Conservation (phyloP, 23 red algal species). For the Gracilaria domingensis region DNA sequence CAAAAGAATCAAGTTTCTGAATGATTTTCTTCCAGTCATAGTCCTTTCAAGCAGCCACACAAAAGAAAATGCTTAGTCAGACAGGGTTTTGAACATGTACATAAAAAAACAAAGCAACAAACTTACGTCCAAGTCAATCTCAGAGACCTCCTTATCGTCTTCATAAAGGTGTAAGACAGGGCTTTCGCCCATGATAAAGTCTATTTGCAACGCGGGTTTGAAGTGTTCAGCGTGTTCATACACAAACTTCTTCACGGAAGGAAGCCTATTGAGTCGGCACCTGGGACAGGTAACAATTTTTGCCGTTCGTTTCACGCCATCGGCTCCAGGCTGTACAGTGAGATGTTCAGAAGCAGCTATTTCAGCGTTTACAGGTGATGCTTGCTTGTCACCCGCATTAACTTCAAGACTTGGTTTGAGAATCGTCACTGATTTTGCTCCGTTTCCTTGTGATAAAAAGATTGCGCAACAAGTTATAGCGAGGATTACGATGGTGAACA, state of each 20-base stretch:
- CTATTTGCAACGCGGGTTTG: neutral
- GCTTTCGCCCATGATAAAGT: slow-evolving; percentile 22
- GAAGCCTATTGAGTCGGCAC: slow-evolving; percentile 38
- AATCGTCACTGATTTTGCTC: neutral
- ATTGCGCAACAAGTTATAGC: neutral
- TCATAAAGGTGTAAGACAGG: slow-evolving; percentile 57
- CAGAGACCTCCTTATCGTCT: slow-evolving; percentile 30
- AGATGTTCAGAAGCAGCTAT: neutral
- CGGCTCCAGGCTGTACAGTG: neutral
- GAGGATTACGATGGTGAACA: neutral
- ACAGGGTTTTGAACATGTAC: neutral
- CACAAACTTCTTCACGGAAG: slow-evolving; percentile 47
- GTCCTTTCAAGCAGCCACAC: slow-evolving; percentile 13
- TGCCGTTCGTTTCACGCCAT: slow-evolving; percentile 11
- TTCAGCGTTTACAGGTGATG: neutral
- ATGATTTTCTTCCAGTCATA: slow-evolving; percentile 36
- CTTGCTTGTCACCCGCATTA: neutral
- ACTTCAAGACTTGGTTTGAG: neutral
- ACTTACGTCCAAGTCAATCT: slow-evolving; percentile 30
- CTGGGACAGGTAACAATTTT: slow-evolving; percentile 45
- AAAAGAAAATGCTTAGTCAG: neutral
- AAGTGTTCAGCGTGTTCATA: slow-evolving; percentile 28
- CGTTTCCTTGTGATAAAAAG: neutral
- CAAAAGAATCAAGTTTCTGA: slow-evolving; percentile 30
- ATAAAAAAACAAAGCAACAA: neutral